Evolutionary conservation across 2,329 filamentous ascomycete genomes (phyloP).

Genomic region (Sclerotinia subarctica): DNA sequence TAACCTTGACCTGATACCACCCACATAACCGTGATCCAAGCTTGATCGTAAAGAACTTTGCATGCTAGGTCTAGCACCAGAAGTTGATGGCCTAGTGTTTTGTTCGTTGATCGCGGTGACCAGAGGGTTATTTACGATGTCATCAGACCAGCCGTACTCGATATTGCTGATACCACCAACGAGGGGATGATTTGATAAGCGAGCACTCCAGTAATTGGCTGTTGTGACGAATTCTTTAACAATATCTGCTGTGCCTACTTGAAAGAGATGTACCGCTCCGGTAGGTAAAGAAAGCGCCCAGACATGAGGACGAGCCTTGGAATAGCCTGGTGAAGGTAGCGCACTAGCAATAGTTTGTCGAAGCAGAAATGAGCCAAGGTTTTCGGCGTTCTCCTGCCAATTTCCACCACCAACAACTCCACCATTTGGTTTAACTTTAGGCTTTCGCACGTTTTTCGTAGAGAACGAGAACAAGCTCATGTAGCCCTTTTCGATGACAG

Average conservation of each 20-base stretch:
- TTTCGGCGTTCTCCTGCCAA: slow-evolving; percentile 96
- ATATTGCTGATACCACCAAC: slow-evolving; percentile 93
- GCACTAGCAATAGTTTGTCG: slow-evolving; percentile 89
- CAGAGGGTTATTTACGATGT: slow-evolving; percentile 57
- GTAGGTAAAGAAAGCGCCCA: slow-evolving; percentile 91
- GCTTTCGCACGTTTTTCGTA: slow-evolving; percentile 71
- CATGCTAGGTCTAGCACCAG: slow-evolving; percentile 41
- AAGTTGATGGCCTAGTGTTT: slow-evolving; percentile 33
- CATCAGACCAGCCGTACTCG: slow-evolving; percentile 94
- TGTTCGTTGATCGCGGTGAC: slow-evolving; percentile 53
- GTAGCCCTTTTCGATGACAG: slow-evolving; percentile 91
- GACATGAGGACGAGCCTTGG: slow-evolving; percentile 82
- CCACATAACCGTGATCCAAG: slow-evolving; percentile 45
- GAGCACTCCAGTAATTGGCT: slow-evolving; percentile 96
- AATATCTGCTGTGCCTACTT: slow-evolving; percentile 92
- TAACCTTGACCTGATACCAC: slow-evolving; percentile 52
- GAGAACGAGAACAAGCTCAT: slow-evolving; percentile 93
- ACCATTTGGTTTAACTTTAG: slow-evolving; percentile 51
- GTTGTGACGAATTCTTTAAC: slow-evolving; percentile 91
- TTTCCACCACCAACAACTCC: slow-evolving; percentile 89
- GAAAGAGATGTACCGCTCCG: slow-evolving; percentile 96
- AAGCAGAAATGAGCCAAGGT: slow-evolving; percentile 80
- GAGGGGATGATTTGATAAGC: slow-evolving; percentile 88
- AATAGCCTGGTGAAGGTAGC: slow-evolving; percentile 88
- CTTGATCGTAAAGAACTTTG: slow-evolving; percentile 61